Base-by-base conservation (phyloP, 805 yeast species). In the Pichia scutulata region DNA sequence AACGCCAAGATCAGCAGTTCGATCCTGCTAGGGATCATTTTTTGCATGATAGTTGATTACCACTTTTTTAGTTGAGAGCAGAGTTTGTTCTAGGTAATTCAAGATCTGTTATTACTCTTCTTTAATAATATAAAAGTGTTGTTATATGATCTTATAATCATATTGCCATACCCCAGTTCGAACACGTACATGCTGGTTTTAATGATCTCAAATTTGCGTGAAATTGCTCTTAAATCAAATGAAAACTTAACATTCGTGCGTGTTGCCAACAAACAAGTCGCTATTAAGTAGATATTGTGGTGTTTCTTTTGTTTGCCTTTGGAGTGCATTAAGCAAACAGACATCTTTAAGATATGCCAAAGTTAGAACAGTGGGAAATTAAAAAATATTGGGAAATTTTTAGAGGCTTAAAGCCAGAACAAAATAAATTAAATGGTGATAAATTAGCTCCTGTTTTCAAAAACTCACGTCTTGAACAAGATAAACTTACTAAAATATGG, bases 351-450 rank as follows among this genome's bases (percentile, higher is more conserved):
- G 12, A 7, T 7, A 65, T 65, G 67, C 89, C 92, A 24, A 81
- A 86, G 55, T 70, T 89, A 53, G 96, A 89, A 66, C 93, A 89
- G 59, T 89, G 96, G 86, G 99, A 93, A 69, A 89, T 90, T 60
- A 86, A 89, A 62, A 92, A 92, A 70, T 93, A 89, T 74, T 93
- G 99, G 99, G 96, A 93, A 68, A 90, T 93, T 44, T 93, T 93
- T 73, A 81, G 84, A 56, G 96, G 97, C 14, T 78, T 93, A 60
- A 79, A 80, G 55, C 99, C 99, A 0, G 80, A 70, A 36, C 78
- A 81, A 49, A 89, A 88, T 63, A 82, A 85, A 63, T 76, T 93
- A 33, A 76, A 84, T 22, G 97, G 96, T 45, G 93, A 86, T 51
- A 83, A 85, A 64, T 95, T 90, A 21, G 77, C 86, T 28, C 82